Conservation (phyloP, 108 stramenopile genomes). For the Conticribra weissflogii region DNA sequence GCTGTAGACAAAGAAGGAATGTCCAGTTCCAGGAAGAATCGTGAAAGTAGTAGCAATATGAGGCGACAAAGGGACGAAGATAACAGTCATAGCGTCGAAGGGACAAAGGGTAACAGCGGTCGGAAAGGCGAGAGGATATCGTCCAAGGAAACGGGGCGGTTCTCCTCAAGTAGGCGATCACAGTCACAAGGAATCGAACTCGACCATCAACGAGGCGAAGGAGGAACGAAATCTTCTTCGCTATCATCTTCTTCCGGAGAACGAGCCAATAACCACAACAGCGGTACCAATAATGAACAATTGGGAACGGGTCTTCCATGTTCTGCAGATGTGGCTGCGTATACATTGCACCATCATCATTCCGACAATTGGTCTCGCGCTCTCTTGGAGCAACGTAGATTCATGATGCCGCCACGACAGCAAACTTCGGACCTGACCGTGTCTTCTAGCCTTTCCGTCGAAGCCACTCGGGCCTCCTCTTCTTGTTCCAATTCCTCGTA, state of each 20-base stretch:
- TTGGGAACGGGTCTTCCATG: not conserved
- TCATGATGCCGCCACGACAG: not conserved
- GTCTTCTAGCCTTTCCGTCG: not conserved
- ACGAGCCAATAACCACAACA: not conserved
- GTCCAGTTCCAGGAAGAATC: too few relatives aligned
- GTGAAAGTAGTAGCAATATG: too few relatives aligned
- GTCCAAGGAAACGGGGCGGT: not conserved
- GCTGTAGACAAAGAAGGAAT: too few relatives aligned
- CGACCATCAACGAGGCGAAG: not conserved
- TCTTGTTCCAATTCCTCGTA: not conserved
- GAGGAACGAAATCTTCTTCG: not conserved
- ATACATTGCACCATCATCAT: not conserved
- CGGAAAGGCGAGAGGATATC: too few relatives aligned
- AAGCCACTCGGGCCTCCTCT: not conserved
- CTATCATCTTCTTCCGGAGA: not conserved
- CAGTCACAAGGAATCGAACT: not conserved
- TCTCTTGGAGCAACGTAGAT: not conserved
- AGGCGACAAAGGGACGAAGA: too few relatives aligned
- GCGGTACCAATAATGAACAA: too few relatives aligned
- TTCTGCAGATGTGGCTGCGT: not conserved
- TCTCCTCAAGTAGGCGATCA: not conserved
- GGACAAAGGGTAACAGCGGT: too few relatives aligned
- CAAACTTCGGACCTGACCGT: not conserved
- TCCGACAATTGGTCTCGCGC: not conserved
- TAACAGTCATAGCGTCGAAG: too few relatives aligned